Evolutionary conservation across 1,284 basidiomycete genomes (phyloP).

Genomic region (Phellopilus nigrolimitatus): DNA sequence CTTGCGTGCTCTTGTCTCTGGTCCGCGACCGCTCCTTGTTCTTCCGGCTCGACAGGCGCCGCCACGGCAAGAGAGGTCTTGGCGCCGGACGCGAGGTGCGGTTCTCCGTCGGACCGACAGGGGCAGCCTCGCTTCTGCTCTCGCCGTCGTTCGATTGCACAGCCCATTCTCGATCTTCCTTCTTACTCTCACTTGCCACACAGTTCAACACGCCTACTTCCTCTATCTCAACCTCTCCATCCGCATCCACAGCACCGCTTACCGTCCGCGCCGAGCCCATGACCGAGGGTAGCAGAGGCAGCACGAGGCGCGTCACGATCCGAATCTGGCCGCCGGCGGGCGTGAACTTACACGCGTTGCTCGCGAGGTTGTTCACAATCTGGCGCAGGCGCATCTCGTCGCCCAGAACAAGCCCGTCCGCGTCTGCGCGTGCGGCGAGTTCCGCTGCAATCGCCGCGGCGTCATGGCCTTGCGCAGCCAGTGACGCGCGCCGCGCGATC

Average conservation of each 20-base stretch:
- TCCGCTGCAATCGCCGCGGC: conserved; percentile 32
- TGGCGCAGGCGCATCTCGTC: conserved; percentile 80
- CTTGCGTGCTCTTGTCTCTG: not conserved
- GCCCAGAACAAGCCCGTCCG: conserved; percentile 66
- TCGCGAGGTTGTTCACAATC: conserved; percentile 73
- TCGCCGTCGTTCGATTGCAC: not conserved
- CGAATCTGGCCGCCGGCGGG: conserved; percentile 64
- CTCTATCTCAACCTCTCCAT: no score
- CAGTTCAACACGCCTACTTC: no score
- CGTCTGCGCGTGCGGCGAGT: conserved; percentile 39
- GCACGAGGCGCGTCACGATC: conserved; percentile 55
- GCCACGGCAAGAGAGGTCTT: not conserved
- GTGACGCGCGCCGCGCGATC: conserved; percentile 52
- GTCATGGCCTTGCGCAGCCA: conserved; percentile 45
- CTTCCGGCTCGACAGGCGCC: not conserved
- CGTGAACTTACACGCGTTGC: conserved; percentile 80
- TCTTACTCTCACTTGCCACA: not conserved
- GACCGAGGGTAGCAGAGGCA: conserved; percentile 34
- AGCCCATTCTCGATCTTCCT: not conserved
- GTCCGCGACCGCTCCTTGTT: not conserved
- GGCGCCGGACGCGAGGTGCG: not conserved
- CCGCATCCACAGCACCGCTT: not conserved
- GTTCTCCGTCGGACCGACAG: no score
- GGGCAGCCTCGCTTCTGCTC: not conserved
- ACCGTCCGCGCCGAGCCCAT: no score